A percentile compares a stretch with the other conserved stretches of the same genome.
These are phyloP conservation scores for Pichia nakasei DNA, from an alignment of 805 yeast species.

Conservation along the genomic window DNA sequence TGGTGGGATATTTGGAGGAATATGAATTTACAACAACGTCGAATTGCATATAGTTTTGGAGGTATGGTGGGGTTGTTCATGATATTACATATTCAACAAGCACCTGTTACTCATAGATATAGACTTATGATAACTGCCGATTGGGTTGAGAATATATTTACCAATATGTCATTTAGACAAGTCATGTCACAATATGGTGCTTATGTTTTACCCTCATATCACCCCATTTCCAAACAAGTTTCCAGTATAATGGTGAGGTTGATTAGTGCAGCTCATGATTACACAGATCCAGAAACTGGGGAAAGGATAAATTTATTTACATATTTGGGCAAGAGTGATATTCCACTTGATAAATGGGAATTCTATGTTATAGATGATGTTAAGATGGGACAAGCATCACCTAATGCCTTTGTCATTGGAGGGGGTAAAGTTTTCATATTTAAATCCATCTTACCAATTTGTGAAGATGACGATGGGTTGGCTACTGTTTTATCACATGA, in stretches of 20 bases:
- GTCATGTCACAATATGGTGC: slow-evolving; percentile 45
- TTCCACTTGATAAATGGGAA: slow-evolving; percentile 50
- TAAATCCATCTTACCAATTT: slow-evolving; percentile 65
- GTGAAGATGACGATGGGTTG: slow-evolving; percentile 77
- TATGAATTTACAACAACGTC: slow-evolving; percentile 7
- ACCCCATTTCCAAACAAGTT: slow-evolving; percentile 53
- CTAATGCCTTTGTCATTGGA: slow-evolving; percentile 94
- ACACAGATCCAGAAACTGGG: slow-evolving; percentile 28
- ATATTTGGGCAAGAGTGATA: slow-evolving; percentile 15
- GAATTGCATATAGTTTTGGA: slow-evolving; percentile 9
- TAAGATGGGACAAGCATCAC: slow-evolving; percentile 50
- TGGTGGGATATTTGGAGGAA: slow-evolving; percentile 5
- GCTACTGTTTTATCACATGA: slow-evolving; percentile 96
- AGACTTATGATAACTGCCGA: slow-evolving; percentile 67
- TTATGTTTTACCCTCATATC: slow-evolving; percentile 48
- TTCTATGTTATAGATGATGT: slow-evolving; percentile 71
- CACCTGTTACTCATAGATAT: slow-evolving; percentile 69
- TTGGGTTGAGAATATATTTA: slow-evolving; percentile 53
- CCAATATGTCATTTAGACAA: slow-evolving; percentile 55
- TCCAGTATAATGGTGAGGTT: slow-evolving; percentile 55
- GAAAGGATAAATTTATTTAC: slow-evolving; percentile 19
- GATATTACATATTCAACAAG: slow-evolving; percentile 56
- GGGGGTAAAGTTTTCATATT: slow-evolving; percentile 94
- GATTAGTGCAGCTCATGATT: slow-evolving; percentile 45
- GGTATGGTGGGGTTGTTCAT: slow-evolving; percentile 24